Base-by-base conservation (phyloP, 257 asterid genomes). In the Nicotiana knightiana region DNA sequence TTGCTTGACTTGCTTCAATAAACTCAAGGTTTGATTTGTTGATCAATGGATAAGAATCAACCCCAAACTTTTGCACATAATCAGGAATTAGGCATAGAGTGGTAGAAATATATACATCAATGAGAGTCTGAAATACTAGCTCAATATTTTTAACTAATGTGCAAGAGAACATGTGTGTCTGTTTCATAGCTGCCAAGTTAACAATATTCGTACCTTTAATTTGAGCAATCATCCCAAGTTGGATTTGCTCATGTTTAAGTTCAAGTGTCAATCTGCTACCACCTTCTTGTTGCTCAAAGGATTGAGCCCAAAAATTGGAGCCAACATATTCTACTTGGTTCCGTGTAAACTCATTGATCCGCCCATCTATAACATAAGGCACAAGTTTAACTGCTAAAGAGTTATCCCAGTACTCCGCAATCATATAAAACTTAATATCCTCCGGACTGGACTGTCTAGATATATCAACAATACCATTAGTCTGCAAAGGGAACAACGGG, bases 231-330 rank as follows among this genome's bases (percentile, higher is more conserved):
- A 92, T 81, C 58, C 89, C 92, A 83, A 93, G 88, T 76, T 92
- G 99, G 61, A 89, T 80, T 77, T 91, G 94, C 86, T 90, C 97
- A 84, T 87, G 96, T 82, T 95, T 96, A 90, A 91, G 92, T 85
- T 95, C 99, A 87, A 97, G 90, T 71, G 94, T 97, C 98, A 98
- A 95, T 28, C 96, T 94, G 82, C 92, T 59, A 94, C 90, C 2
- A 79, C 97, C 93, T 82, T 93, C 96, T 77, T 95, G 92, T 76
- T 88, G 91, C 86, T 93, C 97, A 88, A 95, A 93, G 85, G 98
- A 91, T 84, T 87, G 97, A 87, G 82, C 92, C 99, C 99, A 95
- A 85, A 82, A 77, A 79, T 85, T 92, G 80, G 98, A 97, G 80
- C 91, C 90, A 78, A 90, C 91, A 87, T 24, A 97, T 46, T 89